phyloP scores from a whole-genome alignment of 495 filamentous ascomycete genomes.

The Daldinia childiae region DNA sequence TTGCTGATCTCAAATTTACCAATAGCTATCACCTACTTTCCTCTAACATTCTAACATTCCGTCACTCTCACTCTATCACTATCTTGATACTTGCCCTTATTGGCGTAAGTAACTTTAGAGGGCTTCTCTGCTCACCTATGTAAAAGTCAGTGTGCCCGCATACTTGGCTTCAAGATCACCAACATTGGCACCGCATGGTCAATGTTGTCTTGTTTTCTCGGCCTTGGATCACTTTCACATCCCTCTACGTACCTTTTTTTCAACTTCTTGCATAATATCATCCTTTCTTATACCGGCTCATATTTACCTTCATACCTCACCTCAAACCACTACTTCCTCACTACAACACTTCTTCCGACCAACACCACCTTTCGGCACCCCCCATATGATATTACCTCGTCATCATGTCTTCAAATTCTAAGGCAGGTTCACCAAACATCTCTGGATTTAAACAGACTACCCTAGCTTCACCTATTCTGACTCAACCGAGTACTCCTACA shows the following conservation, averaged over 20 bases:
- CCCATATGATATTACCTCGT: conserved; percentile 4
- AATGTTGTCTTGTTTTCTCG: background rate
- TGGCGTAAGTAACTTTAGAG: background rate
- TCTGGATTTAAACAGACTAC: background rate
- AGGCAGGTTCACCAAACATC: background rate
- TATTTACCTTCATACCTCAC: background rate
- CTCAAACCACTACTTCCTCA: background rate
- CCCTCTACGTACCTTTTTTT: background rate
- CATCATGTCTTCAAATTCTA: conserved; percentile 11
- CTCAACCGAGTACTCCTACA: background rate
- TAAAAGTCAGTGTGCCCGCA: background rate
- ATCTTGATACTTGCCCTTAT: background rate
- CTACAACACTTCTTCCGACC: background rate
- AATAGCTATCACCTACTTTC: background rate
- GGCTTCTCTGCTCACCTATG: background rate
- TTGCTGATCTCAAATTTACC: background rate
- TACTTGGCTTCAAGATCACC: background rate
- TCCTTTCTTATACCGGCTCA: background rate
- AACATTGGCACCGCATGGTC: background rate
- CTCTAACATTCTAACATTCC: background rate
- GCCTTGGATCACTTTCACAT: background rate
- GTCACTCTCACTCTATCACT: background rate
- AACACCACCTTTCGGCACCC: background rate
- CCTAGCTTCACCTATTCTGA: background rate
- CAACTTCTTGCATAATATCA: background rate